Conservation (phyloP, 495 filamentous ascomycete species). For the Lophiostoma macrostomum region DNA sequence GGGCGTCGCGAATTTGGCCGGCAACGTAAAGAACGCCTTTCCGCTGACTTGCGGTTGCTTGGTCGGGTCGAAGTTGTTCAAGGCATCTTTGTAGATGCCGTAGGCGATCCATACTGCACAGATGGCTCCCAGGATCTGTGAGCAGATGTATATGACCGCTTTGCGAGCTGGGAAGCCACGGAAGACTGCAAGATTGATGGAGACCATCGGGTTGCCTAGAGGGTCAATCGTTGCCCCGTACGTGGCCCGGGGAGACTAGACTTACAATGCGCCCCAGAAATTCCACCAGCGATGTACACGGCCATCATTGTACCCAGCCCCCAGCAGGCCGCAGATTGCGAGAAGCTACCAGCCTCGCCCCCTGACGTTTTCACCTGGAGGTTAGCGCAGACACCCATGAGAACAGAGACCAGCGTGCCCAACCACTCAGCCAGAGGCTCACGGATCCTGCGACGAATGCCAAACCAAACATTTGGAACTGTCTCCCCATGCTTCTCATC, state of each 20-base stretch:
- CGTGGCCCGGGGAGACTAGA: too few relatives aligned
- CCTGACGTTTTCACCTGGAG: constrained; percentile 49
- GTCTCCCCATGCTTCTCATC: constrained; percentile 9
- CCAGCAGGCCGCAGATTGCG: constrained; percentile 54
- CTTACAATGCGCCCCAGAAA: constrained; percentile 20
- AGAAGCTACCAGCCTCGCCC: constrained; percentile 43
- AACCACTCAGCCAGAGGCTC: constrained; percentile 11
- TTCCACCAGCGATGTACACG: constrained; percentile 48
- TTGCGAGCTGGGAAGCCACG: constrained; percentile 9
- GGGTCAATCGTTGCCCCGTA: too few relatives aligned
- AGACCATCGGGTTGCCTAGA: constrained; percentile 13
- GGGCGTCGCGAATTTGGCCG: neutral
- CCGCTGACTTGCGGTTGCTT: neutral
- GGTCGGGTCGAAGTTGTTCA: neutral
- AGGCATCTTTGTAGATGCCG: constrained; percentile 8
- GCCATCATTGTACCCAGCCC: constrained; percentile 57
- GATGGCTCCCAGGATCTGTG: constrained; percentile 6
- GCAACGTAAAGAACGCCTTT: constrained; percentile 9
- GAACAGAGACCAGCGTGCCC: constrained; percentile 11
- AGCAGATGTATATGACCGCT: constrained; percentile 5
- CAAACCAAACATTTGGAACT: constrained; percentile 17
- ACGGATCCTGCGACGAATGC: constrained; percentile 9
- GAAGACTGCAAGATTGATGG: constrained; percentile 3
- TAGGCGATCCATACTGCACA: constrained; percentile 13
- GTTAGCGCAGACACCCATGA: constrained; percentile 41